phyloP scores from a whole-genome alignment of 1,284 basidiomycete species.

The Cerioporus squamosus region DNA sequence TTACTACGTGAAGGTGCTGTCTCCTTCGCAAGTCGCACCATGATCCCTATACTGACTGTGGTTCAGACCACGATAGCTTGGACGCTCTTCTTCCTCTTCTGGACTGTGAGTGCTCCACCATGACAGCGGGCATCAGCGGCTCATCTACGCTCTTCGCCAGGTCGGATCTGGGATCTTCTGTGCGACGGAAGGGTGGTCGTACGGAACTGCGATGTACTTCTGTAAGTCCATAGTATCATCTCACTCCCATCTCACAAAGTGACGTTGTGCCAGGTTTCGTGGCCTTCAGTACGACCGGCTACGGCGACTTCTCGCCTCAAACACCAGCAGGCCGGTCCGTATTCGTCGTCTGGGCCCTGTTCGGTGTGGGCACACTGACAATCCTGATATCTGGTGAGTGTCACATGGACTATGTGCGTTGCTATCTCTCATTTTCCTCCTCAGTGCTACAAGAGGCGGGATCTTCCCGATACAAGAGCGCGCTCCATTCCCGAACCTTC shows the following conservation, averaged over 20 bases:
- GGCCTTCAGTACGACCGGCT: constrained; percentile 72
- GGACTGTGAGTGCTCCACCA: constrained; percentile 46
- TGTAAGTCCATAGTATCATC: constrained; percentile 48
- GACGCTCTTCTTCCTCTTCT: constrained; percentile 58
- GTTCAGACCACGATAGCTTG: constrained; percentile 46
- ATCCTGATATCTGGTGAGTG: constrained; percentile 71
- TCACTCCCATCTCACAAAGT: not conserved
- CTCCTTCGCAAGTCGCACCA: not conserved
- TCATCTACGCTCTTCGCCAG: constrained; percentile 28
- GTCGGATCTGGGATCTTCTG: constrained; percentile 61
- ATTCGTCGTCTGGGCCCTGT: constrained; percentile 82
- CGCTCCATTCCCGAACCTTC: constrained; percentile 50
- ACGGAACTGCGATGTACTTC: constrained; percentile 67
- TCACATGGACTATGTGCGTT: constrained; percentile 9
- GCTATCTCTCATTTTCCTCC: not conserved
- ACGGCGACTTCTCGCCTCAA: constrained; percentile 66
- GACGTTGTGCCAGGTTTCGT: constrained; percentile 41
- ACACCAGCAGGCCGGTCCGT: constrained; percentile 75
- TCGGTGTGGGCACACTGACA: constrained; percentile 78
- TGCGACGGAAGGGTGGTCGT: constrained; percentile 55
- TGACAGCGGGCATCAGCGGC: not conserved
- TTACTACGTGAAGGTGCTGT: constrained; percentile 49
- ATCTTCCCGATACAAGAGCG: constrained; percentile 55
- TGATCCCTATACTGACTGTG: not conserved
- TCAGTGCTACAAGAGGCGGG: constrained; percentile 72